A percentile compares a stretch with the other conserved stretches of the same genome.
These are phyloP conservation scores for Mucor lusitanicus DNA, from an alignment of 371 early-diverging fungal genomes.

Conservation along the genomic window DNA sequence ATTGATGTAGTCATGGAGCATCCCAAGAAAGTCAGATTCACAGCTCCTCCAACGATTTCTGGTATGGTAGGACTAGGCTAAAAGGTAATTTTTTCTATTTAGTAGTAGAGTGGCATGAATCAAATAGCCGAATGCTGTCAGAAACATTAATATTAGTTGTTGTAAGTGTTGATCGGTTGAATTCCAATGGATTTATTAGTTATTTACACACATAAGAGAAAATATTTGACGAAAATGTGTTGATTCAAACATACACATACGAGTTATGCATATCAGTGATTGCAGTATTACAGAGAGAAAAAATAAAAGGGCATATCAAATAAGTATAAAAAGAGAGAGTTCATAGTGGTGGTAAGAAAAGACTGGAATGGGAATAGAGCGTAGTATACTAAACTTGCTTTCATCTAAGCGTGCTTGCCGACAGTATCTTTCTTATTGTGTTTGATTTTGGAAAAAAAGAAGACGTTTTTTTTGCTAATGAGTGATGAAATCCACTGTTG, in stretches of 20 bases:
- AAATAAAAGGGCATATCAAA: neutral
- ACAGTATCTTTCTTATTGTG: constrained; percentile 25
- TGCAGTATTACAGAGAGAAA: neutral
- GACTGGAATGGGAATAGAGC: neutral
- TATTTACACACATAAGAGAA: too few species aligned
- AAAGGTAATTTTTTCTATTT: too few species aligned
- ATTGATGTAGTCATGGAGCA: too few species aligned
- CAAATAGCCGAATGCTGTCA: too few species aligned
- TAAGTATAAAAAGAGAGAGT: neutral
- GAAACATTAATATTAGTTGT: too few species aligned
- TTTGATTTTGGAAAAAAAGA: constrained; percentile 25
- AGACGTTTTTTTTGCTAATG: constrained; percentile 24
- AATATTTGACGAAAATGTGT: too few species aligned
- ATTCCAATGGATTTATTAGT: too few species aligned
- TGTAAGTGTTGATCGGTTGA: too few species aligned
- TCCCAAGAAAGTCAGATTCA: too few species aligned
- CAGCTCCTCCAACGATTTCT: too few species aligned
- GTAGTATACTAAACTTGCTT: neutral
- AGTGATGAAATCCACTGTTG: neutral
- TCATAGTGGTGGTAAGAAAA: neutral
- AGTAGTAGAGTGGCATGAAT: too few species aligned
- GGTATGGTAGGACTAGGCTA: too few species aligned
- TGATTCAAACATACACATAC: neutral
- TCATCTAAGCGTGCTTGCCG: constrained; percentile 28
- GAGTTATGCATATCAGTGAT: neutral